A percentile compares a stretch with the other conserved stretches of the same genome.
These are phyloP conservation scores for Tetradesmus obliquus DNA, from an alignment of 139 green algal genomes.

Conservation along the genomic window DNA sequence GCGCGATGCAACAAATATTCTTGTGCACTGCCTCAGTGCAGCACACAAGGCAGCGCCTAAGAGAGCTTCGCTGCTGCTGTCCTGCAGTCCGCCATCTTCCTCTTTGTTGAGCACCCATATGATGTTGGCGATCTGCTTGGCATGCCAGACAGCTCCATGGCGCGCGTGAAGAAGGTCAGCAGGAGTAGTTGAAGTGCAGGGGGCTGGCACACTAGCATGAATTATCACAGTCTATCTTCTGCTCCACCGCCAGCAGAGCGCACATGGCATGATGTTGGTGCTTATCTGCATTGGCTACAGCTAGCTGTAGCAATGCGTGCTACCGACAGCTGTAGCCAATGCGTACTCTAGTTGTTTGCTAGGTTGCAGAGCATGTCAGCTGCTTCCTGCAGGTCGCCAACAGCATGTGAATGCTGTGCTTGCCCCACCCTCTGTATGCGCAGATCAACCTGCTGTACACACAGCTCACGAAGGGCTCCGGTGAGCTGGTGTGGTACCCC, in stretches of 20 bases:
- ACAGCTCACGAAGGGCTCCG: neutral
- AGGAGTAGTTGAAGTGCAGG: neutral
- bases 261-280: no score
- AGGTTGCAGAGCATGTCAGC: no score
- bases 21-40: neutral
- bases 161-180: neutral
- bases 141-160: neutral
- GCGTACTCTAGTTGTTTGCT: no score
- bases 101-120: slow-evolving; percentile 39
- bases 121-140: slow-evolving; percentile 52
- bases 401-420: neutral
- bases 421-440: neutral
- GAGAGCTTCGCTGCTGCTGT: neutral
- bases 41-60: neutral
- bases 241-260: no score
- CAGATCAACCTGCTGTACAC: neutral
- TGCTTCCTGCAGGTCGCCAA: no score
- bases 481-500: slow-evolving; percentile 8
- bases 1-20: neutral
- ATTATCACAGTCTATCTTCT: no score
- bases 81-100: slow-evolving; percentile 3
- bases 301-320: no score
- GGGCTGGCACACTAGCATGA: no score
- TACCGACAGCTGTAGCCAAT: no score
- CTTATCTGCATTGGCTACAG: no score